Conservation (phyloP, 2,329 filamentous ascomycete genomes). For the Dryadomyces quercus-mongolicae region DNA sequence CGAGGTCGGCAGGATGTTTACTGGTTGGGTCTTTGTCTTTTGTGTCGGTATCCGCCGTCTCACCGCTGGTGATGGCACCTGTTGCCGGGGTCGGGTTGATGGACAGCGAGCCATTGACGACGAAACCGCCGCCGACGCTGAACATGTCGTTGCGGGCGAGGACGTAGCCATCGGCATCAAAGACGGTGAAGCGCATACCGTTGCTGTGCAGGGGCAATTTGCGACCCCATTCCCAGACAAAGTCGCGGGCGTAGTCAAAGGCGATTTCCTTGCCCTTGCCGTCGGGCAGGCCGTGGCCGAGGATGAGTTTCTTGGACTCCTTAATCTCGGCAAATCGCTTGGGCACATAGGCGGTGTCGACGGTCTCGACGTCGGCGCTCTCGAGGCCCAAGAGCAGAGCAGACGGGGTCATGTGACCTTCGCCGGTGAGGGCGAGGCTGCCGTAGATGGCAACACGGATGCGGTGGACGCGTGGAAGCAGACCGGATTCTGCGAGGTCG, state of each 20-base stretch:
- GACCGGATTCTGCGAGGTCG: conserved; percentile 31
- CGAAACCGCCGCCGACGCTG: conserved; percentile 39
- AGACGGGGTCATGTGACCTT: conserved; percentile 39
- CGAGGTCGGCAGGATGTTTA: conserved; percentile 32
- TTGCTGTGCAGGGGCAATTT: conserved; percentile 40
- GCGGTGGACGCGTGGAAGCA: conserved; percentile 31
- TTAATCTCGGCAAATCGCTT: conserved; percentile 34
- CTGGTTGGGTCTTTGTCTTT: not conserved
- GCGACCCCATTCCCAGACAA: conserved; percentile 37
- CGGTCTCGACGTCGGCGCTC: conserved; percentile 34
- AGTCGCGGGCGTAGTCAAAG: conserved; percentile 37
- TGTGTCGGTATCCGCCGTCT: not conserved
- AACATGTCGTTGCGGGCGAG: conserved; percentile 38
- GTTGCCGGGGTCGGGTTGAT: conserved; percentile 13
- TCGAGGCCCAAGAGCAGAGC: conserved; percentile 37
- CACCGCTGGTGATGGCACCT: not conserved
- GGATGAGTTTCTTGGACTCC: conserved; percentile 27
- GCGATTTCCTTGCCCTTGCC: conserved; percentile 29
- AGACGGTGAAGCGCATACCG: conserved; percentile 39
- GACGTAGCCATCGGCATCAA: conserved; percentile 31
- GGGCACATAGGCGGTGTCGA: conserved; percentile 36
- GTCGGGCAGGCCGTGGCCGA: conserved; percentile 27
- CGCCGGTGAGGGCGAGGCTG: conserved; percentile 36
- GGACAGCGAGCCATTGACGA: conserved; percentile 36
- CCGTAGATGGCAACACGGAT: conserved; percentile 37